A percentile compares a stretch with the other conserved stretches of the same genome.
phyloP scores from a whole-genome alignment of 305 asterid genomes.

The Solanum hybrid region DNA sequence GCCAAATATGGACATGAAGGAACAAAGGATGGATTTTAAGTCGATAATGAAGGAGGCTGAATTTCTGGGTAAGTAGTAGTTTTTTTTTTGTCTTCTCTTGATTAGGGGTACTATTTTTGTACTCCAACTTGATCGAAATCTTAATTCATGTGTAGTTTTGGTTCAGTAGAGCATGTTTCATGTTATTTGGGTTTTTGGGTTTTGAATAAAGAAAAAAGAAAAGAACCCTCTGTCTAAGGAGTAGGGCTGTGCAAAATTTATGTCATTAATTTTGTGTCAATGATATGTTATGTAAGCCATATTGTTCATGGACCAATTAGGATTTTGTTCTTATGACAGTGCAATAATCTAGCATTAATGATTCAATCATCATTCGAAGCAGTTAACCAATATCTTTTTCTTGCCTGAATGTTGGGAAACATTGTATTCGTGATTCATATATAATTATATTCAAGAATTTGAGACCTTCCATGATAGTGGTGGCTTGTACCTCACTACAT shows the following conservation, averaged over 20 bases:
- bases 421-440: background rate
- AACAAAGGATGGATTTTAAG: constrained; percentile 33
- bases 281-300: background rate
- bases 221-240: background rate
- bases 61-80: constrained; percentile 30
- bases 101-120: background rate
- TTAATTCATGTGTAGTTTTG: background rate
- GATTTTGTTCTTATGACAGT: background rate
- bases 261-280: background rate
- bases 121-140: background rate
- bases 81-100: background rate
- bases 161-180: background rate
- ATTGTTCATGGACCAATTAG: background rate
- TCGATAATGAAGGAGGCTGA: constrained; percentile 52
- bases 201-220: background rate
- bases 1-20: constrained; percentile 15
- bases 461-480: background rate
- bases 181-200: background rate
- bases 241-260: background rate
- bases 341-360: background rate
- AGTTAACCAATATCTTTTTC: background rate
- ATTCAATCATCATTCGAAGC: background rate
- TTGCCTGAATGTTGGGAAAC: background rate
- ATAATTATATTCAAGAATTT: background rate
- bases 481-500: background rate